These are phyloP conservation scores for Monilinia laxa DNA, from an alignment of 2,329 filamentous ascomycete species.

Conservation along the genomic window DNA sequence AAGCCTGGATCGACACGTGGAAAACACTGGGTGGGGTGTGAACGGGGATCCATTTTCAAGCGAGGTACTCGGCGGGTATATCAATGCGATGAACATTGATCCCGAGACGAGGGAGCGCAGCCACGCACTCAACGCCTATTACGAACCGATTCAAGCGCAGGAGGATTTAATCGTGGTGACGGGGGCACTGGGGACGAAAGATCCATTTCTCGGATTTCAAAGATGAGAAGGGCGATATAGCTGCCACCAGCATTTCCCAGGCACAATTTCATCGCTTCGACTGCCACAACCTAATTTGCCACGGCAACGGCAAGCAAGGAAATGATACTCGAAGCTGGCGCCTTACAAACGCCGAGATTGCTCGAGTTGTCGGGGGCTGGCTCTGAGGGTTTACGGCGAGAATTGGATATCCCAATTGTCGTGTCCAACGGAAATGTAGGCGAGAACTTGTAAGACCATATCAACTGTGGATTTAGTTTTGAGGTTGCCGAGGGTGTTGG, in stretches of 20 bases:
- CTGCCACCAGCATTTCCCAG: conserved; percentile 7
- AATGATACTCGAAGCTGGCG: conserved; percentile 37
- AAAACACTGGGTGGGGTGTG: neutral
- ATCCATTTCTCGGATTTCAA: neutral
- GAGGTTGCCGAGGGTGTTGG: conserved; percentile 26
- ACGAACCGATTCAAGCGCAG: neutral
- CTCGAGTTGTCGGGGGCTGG: conserved; percentile 42
- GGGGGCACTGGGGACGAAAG: neutral
- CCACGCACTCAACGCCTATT: neutral
- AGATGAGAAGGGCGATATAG: neutral
- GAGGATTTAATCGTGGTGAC: neutral
- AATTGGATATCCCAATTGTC: conserved; percentile 27
- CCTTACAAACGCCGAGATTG: conserved; percentile 37
- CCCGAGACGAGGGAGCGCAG: neutral
- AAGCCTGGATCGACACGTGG: neutral
- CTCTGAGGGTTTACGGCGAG: conserved; percentile 25
- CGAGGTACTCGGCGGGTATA: neutral
- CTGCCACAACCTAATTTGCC: no score
- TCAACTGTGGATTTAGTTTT: neutral
- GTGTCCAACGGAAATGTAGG: conserved; percentile 33
- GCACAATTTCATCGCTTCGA: neutral
- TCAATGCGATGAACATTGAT: neutral
- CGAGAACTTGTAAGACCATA: conserved; percentile 32
- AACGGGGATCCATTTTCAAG: neutral
- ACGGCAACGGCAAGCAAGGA: conserved; percentile 39